phyloP scores from a whole-genome alignment of 192 early-diverging fungal species.

The Mortierella alpina region DNA sequence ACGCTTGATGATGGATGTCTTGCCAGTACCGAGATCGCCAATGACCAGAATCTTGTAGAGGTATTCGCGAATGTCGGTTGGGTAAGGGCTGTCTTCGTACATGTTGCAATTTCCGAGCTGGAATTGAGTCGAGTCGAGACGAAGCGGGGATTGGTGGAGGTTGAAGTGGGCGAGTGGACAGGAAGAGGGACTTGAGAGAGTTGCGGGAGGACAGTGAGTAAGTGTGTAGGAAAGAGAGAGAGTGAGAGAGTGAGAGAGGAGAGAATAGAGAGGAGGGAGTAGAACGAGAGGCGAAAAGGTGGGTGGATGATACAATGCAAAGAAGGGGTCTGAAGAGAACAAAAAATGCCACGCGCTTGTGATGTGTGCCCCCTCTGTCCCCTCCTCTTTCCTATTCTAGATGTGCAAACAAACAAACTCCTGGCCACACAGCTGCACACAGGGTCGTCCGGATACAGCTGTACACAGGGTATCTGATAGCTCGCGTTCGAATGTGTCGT shows the following conservation, averaged over 20 bases:
- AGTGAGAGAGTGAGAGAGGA: background rate
- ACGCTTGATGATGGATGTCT: constrained; percentile 70
- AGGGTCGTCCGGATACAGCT: no score
- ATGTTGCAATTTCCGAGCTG: background rate
- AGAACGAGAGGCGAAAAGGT: background rate
- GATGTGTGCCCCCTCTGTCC: no score
- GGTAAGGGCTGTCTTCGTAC: constrained; percentile 41
- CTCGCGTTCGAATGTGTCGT: no score
- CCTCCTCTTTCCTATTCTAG: no score
- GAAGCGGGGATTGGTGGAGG: background rate
- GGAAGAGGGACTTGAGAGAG: background rate
- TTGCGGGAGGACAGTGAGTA: background rate
- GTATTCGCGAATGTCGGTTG: constrained; percentile 62
- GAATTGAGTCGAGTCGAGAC: background rate
- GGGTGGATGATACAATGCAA: no score
- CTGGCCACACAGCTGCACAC: no score
- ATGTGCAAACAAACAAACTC: no score
- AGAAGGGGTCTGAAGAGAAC: no score
- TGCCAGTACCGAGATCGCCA: constrained; percentile 69
- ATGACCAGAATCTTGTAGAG: constrained; percentile 72
- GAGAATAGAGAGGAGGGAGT: constrained; percentile 2
- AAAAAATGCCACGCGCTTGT: no score
- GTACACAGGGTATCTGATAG: no score
- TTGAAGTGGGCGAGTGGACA: background rate
- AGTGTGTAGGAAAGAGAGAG: background rate